Evolutionary conservation across 805 yeast genomes (phyloP), one percentile per base, ranked within the genome.

Genomic region (Myxozyma vanderwaltii): DNA sequence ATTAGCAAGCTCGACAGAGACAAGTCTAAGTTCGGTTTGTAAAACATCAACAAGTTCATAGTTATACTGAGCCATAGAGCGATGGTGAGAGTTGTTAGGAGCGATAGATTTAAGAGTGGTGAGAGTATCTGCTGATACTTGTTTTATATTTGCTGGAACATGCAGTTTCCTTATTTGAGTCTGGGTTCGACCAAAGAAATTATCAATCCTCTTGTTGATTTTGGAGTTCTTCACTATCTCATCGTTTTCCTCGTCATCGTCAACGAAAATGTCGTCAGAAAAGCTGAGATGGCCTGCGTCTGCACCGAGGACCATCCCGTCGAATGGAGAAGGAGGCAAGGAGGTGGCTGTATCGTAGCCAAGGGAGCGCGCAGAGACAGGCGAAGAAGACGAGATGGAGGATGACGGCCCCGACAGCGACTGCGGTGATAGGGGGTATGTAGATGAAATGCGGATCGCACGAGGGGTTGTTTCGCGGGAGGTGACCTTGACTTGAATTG

Each of bases 1-100:
- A 10, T 43, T 21, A 4, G 67, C 67, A 19, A 63, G 65, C 27
- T 63, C 67, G 7, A 49, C 41, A 15, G 67, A 54, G 27, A 63
- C 67, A 4, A 33, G 49, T 35, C 47, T 50, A 39, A 63, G 53
- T 50, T 63, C 67, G 15, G 43, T 23, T 46, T 63, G 60, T 13
- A 63, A 54, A 13, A 40, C 36, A 10, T 48, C 56, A 41, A 61
- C 58, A 2, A 61, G 58, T 8, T 63, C 56, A 27, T 46, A 51
- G 43, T 50, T 60, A 21, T 48, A 53, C 40, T 36, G 36, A 21
- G 62, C 59, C 49, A 26, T 44, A 2, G 53, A 33, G 24, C 44
- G 52, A 21, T 44, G 41, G 8, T 26, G 10, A n/a, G 29, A 17
- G 27, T 15, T 19, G 56, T n/a, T n/a, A n/a, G 24, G 43, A 35